Evolutionary conservation across 2,329 filamentous ascomycete genomes (phyloP).

Genomic region (Berkeleyomyces basicola): DNA sequence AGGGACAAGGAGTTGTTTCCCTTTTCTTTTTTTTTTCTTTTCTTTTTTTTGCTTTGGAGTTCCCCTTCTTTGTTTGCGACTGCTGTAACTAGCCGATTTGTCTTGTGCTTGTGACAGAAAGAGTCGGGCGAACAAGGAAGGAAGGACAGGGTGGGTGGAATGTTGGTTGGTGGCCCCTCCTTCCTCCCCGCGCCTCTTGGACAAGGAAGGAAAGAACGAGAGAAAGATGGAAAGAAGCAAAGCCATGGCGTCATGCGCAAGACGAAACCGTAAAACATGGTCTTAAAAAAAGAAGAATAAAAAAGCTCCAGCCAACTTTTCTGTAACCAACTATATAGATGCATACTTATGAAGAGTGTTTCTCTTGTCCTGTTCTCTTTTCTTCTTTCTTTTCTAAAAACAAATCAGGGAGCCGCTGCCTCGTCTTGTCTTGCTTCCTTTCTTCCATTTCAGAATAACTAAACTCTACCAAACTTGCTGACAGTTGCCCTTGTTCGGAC

Average conservation of each 20-base stretch:
- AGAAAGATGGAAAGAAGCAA: not conserved
- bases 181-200: not conserved
- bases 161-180: not conserved
- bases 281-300: not conserved
- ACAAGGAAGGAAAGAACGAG: too few species aligned
- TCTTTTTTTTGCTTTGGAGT: too few species aligned
- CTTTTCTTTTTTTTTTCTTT: too few species aligned
- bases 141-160: not conserved
- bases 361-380: not conserved
- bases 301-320: not conserved
- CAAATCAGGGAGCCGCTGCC: too few species aligned
- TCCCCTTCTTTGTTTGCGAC: too few species aligned
- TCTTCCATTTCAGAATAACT: not conserved
- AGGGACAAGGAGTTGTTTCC: not conserved
- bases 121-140: not conserved
- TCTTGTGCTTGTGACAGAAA: too few species aligned
- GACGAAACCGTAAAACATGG: not conserved
- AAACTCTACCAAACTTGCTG: too few species aligned
- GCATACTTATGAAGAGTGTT: too few species aligned
- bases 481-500: too few species aligned
- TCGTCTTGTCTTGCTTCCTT: not conserved
- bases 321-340: not conserved
- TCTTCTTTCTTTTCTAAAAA: not conserved
- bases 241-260: constrained; percentile 1
- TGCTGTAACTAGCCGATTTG: too few species aligned